phyloP scores from a whole-genome alignment of 2,329 filamentous ascomycete genomes.

The Alternaria solani region DNA sequence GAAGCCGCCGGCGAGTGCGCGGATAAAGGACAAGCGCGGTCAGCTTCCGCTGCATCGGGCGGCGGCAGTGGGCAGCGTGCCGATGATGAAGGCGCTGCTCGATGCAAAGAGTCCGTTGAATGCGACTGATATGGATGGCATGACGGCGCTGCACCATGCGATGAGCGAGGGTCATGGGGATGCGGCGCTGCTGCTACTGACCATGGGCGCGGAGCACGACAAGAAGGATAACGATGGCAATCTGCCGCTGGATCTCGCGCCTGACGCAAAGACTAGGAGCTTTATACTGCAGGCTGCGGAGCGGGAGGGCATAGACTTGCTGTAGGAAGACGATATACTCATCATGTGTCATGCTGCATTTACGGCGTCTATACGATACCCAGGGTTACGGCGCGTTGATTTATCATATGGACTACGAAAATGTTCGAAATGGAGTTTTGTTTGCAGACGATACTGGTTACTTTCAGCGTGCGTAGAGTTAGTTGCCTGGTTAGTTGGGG shows the following conservation, averaged over 20 bases:
- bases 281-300: slow-evolving; percentile 83
- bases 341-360: slow-evolving; percentile 9
- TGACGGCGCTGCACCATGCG: slow-evolving; percentile 89
- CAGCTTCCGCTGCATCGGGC: slow-evolving; percentile 92
- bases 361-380: slow-evolving; percentile 23
- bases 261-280: slow-evolving; percentile 81
- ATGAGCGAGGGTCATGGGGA: slow-evolving; percentile 80
- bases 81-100: slow-evolving; percentile 82
- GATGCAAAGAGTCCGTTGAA: slow-evolving; percentile 83
- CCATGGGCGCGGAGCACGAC: slow-evolving; percentile 81
- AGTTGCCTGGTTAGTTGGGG: background rate
- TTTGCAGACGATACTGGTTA: background rate
- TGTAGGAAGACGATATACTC: slow-evolving; percentile 20
- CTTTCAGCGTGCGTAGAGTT: background rate
- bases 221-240: slow-evolving; percentile 77
- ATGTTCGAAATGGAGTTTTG: background rate
- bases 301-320: slow-evolving; percentile 79
- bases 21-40: slow-evolving; percentile 84
- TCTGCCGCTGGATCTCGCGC: slow-evolving; percentile 81
- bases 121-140: slow-evolving; percentile 80
- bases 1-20: slow-evolving; percentile 71
- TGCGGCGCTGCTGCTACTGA: slow-evolving; percentile 81
- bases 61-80: slow-evolving; percentile 86
- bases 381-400: slow-evolving; percentile 10
- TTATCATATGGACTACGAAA: background rate